Evolutionary conservation across 176 grass and related monocot genomes (phyloP).

Genomic region (Themeda triandra): DNA sequence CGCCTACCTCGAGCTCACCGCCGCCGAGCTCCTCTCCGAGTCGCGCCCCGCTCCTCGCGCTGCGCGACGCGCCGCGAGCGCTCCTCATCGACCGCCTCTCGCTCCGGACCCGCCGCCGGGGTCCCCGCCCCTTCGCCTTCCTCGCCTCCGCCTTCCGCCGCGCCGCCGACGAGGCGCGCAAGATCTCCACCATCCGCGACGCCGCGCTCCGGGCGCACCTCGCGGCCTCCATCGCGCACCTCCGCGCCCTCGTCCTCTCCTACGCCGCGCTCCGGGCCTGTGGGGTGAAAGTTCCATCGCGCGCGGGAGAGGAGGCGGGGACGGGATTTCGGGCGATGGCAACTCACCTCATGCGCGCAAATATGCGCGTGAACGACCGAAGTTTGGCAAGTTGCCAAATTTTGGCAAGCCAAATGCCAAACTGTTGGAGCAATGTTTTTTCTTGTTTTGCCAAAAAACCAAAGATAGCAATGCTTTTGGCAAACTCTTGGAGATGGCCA

Average conservation of each 20-base stretch:
- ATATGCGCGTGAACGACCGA: too few species aligned
- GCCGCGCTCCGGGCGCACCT: constrained; percentile 43
- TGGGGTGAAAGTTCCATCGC: too few species aligned
- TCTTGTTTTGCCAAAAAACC: too few species aligned
- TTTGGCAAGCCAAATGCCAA: too few species aligned
- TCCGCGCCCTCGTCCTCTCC: constrained; percentile 61
- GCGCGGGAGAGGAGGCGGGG: too few species aligned
- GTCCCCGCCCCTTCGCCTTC: constrained; percentile 54
- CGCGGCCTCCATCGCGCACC: constrained; percentile 48
- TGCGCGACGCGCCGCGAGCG: constrained; percentile 60
- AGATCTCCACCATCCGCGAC: constrained; percentile 85
- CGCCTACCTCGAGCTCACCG: constrained; percentile 82
- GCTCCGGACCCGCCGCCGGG: constrained; percentile 25
- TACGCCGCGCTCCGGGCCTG: too few species aligned
- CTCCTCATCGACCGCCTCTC: constrained; percentile 92
- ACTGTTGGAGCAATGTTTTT: too few species aligned
- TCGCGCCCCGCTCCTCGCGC: constrained; percentile 62
- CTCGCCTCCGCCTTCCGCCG: constrained; percentile 69
- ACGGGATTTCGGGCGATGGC: too few species aligned
- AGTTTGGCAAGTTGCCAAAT: too few species aligned
- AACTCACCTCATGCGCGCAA: too few species aligned
- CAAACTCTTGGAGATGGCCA: too few species aligned
- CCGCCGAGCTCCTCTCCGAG: constrained; percentile 96
- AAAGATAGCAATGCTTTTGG: too few species aligned
- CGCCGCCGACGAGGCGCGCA: constrained; percentile 66